Conservation (phyloP, 1,284 basidiomycete genomes). For the Marasmius sp. region DNA sequence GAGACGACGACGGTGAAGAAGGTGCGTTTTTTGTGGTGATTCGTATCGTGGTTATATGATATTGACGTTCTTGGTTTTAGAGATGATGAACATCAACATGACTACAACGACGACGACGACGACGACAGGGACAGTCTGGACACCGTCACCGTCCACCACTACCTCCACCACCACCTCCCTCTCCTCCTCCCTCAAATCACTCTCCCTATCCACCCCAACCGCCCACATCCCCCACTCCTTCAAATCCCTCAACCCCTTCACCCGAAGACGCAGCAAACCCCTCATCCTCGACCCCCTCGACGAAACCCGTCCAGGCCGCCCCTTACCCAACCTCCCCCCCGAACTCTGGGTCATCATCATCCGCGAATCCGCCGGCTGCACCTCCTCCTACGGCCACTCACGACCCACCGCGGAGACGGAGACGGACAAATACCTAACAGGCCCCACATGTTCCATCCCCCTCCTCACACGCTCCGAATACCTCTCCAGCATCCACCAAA, state of each 20-base stretch:
- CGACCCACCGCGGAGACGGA: too few species aligned
- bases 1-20: too few species aligned
- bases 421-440: neutral
- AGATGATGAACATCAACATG: too few species aligned
- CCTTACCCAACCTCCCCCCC: slow-evolving; percentile 46
- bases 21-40: too few species aligned
- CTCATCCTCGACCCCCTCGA: slow-evolving; percentile 9
- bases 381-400: slow-evolving; percentile 47
- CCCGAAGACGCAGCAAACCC: neutral
- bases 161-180: neutral
- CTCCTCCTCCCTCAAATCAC: neutral
- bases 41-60: too few species aligned
- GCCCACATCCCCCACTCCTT: neutral
- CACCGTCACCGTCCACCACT: neutral
- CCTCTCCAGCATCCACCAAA: slow-evolving; percentile 44
- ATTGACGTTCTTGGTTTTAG: too few species aligned
- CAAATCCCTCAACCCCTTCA: neutral
- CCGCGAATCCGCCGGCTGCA: slow-evolving; percentile 29
- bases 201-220: neutral
- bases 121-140: neutral
- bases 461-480: slow-evolving; percentile 29
- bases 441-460: neutral
- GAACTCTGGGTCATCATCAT: slow-evolving; percentile 64
- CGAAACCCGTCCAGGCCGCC: slow-evolving; percentile 12
- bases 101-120: too few species aligned